Conservation (phyloP, 1,284 basidiomycete genomes). For the Malassezia pachydermatis region DNA sequence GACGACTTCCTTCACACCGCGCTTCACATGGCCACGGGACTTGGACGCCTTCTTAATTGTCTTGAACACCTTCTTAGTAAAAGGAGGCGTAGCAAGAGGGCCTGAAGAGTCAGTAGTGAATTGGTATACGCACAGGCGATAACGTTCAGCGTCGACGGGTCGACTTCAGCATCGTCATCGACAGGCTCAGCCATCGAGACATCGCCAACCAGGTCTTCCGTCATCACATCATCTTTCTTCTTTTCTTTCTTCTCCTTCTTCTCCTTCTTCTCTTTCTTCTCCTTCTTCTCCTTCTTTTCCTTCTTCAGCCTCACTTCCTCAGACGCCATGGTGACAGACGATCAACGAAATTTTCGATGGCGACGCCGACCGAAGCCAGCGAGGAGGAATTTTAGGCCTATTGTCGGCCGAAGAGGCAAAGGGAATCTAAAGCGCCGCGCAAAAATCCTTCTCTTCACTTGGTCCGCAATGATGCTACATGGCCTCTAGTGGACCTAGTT, state of each 20-base stretch:
- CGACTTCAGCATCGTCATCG: constrained; percentile 23
- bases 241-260: constrained; percentile 32
- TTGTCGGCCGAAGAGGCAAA: constrained; percentile 4
- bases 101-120: constrained; percentile 10
- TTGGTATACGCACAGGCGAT: constrained; percentile 27
- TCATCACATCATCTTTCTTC: constrained; percentile 17
- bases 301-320: constrained; percentile 20
- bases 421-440: background rate
- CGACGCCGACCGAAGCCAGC: background rate
- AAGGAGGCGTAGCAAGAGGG: constrained; percentile 37
- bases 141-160: constrained; percentile 21
- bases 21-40: constrained; percentile 44
- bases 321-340: constrained; percentile 26
- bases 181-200: constrained; percentile 20
- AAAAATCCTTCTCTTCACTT: background rate
- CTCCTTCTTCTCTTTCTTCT: constrained; percentile 32
- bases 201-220: constrained; percentile 25
- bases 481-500: constrained; percentile 3
- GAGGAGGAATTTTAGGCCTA: background rate
- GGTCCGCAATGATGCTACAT: background rate
- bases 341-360: constrained; percentile 1
- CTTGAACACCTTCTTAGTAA: constrained; percentile 47
- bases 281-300: constrained; percentile 33
- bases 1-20: constrained; percentile 48
- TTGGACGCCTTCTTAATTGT: constrained; percentile 47